phyloP scores from a whole-genome alignment of 2,329 filamentous ascomycete species.

The Dactylellina haptotyla region DNA sequence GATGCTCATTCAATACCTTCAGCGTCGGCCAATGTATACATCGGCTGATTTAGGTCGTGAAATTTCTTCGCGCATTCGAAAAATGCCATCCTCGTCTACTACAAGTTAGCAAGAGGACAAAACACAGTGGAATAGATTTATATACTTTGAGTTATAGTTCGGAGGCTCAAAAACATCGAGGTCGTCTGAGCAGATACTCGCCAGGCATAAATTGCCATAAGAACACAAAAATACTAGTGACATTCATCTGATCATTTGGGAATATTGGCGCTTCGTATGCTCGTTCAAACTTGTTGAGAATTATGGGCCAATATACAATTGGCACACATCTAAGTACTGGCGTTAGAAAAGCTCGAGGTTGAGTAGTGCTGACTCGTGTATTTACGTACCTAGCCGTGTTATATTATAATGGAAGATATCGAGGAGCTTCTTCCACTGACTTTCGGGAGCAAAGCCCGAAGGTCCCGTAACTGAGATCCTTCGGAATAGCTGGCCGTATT shows the following conservation, averaged over 20 bases:
- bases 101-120: conserved; percentile 1
- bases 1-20: conserved; percentile 49
- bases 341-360: background rate
- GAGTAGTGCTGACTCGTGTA: background rate
- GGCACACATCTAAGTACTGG: conserved; percentile 24
- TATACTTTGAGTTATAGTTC: conserved; percentile 33
- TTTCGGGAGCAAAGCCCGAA: conserved; percentile 19
- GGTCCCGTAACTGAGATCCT: conserved; percentile 32
- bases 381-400: conserved; percentile 35
- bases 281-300: conserved; percentile 41
- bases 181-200: conserved; percentile 40
- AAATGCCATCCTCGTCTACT: conserved; percentile 57
- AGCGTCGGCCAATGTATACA: conserved; percentile 57
- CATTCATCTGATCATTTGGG: conserved; percentile 20
- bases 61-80: conserved; percentile 57
- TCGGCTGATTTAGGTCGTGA: conserved; percentile 57
- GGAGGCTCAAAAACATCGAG: conserved; percentile 35
- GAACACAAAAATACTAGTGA: conserved; percentile 39
- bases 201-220: conserved; percentile 47
- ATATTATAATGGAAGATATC: conserved; percentile 50
- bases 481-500: conserved; percentile 13
- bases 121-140: background rate
- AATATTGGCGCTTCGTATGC: conserved; percentile 52
- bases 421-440: conserved; percentile 34
- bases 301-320: conserved; percentile 50